Base-by-base conservation (phyloP, 78 protist species). In the Dictyostelium brefeldianum region DNA sequence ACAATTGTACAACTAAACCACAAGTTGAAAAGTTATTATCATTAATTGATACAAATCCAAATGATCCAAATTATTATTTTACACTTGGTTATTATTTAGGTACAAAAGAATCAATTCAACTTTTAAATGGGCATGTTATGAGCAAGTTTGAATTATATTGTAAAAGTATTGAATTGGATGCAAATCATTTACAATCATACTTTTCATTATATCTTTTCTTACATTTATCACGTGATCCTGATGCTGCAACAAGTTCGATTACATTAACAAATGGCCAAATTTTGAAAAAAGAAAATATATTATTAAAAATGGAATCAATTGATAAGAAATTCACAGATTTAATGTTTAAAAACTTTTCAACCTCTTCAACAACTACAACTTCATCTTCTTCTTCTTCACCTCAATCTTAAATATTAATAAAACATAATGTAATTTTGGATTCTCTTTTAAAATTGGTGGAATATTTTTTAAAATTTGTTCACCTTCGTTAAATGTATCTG, bases 261-360 rank as follows among this genome's bases (percentile, higher is more conserved):
- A 67, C 75, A 0, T 9, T 67, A 1, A 29, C 48, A 29, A 67
- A 67, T 67, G 75, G 75, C 17, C 47, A 67, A 67, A 67, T 31
- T 2, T 11, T 67, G 47, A 27, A 31, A 15, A 67, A 67, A 67
- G 47, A 67, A 31, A 47, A 67, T 67, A 25, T 67, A 4, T n/a
- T 67, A 15, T 27, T 3, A 31, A 67, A 41, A 67, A 67, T 67
- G 27, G 75, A 67, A 67, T 67, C 41, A 15, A 67, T 67, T n/a
- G 75, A 67, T 67, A 67, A 67, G 29, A 67, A 20, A 67, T 67
- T 67, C 27, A 31, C 48, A 12, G 75, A 67, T 67, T 31, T 67
- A 67, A 67, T 67, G 75, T 67, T 67, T 31, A 8, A 51, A 8
- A 12, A 41, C 0, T 29, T n/a, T 36, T 36, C 59, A 71, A 20